A percentile compares a stretch with the other conserved stretches of the same genome.
Conservation (phyloP, 2,329 filamentous ascomycete genomes). For the Podosphaera leucotricha region DNA sequence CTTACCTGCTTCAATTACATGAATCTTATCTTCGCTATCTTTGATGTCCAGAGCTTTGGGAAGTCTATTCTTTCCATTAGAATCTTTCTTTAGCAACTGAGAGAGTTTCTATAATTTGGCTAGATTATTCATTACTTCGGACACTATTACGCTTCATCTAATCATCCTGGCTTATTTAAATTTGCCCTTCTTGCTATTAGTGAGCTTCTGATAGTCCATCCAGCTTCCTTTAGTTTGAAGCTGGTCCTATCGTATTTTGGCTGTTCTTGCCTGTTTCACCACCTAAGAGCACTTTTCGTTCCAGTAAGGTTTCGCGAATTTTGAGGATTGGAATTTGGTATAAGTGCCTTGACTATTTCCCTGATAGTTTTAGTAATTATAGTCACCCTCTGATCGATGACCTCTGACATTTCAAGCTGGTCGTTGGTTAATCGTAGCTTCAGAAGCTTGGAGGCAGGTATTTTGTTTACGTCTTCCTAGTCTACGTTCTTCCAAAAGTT, state of each 20-base stretch:
- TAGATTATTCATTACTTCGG: neutral
- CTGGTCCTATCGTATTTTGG: neutral
- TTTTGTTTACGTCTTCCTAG: neutral
- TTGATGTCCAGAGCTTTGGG: neutral
- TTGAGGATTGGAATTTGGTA: neutral
- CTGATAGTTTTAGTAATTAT: neutral
- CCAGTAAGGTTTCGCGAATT: neutral
- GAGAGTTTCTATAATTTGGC: neutral
- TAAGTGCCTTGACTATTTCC: neutral
- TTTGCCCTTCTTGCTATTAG: neutral
- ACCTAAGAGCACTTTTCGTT: neutral
- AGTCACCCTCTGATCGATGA: neutral
- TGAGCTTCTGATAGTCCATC: neutral
- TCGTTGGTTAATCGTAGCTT: neutral
- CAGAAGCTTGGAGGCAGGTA: neutral
- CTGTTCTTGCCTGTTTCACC: neutral
- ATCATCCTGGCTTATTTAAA: neutral
- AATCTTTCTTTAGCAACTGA: neutral
- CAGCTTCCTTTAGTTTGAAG: neutral
- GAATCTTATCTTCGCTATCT: neutral
- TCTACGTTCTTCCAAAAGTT: neutral
- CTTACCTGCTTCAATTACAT: neutral
- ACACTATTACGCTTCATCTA: neutral
- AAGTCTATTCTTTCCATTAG: neutral
- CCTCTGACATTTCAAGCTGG: neutral